A percentile compares a stretch with the other conserved stretches of the same genome.
Conservation (phyloP, 306 rosid species). For the Begonia fuchsioides region DNA sequence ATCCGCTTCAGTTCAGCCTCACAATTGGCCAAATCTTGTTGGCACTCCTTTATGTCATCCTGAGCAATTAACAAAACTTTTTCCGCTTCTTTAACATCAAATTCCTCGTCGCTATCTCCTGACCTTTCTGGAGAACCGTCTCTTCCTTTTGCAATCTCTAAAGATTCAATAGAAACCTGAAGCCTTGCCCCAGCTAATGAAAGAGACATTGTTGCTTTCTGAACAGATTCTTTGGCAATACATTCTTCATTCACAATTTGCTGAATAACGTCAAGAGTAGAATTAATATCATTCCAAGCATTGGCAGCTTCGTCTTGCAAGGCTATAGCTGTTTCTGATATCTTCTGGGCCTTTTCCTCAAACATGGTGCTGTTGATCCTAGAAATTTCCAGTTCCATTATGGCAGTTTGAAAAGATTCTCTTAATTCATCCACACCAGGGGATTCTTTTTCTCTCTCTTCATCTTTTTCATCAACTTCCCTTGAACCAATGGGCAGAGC, state of each 20-base stretch:
- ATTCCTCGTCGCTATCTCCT: slow-evolving; percentile 20
- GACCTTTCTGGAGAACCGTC: slow-evolving; percentile 21
- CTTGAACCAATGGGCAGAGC: slow-evolving; percentile 19
- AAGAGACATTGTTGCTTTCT: slow-evolving; percentile 77
- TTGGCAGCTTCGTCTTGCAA: slow-evolving; percentile 65
- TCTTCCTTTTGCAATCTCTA: slow-evolving; percentile 35
- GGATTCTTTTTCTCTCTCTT: slow-evolving; percentile 20
- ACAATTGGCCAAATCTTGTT: slow-evolving; percentile 31
- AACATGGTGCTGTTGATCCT: slow-evolving; percentile 49
- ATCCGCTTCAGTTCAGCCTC: slow-evolving; percentile 37
- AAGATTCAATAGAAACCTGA: slow-evolving; percentile 61
- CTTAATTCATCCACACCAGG: slow-evolving; percentile 50
- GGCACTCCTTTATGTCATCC: slow-evolving; percentile 55
- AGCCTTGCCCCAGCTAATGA: slow-evolving; percentile 94
- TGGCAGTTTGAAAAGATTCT: slow-evolving; percentile 53
- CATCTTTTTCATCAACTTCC: slow-evolving; percentile 25
- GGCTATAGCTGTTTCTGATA: slow-evolving; percentile 77
- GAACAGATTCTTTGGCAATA: slow-evolving; percentile 77
- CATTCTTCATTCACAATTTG: slow-evolving; percentile 54
- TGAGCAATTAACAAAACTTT: slow-evolving; percentile 32
- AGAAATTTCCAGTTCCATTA: slow-evolving; percentile 60
- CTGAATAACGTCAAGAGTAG: slow-evolving; percentile 50
- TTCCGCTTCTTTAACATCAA: slow-evolving; percentile 29
- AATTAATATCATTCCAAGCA: slow-evolving; percentile 58
- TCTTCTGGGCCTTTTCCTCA: slow-evolving; percentile 84